phyloP scores from a whole-genome alignment of 2,329 filamentous ascomycete species.

The Talaromyces funiculosus region DNA sequence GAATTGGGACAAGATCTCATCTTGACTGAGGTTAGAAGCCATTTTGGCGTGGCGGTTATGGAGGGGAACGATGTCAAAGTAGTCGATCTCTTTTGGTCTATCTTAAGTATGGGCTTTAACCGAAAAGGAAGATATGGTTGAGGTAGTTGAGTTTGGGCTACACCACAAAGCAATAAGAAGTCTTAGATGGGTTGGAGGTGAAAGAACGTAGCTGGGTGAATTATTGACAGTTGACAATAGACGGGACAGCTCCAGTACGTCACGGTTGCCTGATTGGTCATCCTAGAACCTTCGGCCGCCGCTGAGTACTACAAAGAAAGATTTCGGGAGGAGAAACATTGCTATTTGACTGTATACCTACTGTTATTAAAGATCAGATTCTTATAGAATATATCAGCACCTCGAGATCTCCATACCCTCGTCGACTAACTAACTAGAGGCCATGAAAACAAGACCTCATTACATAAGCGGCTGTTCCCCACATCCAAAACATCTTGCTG shows the following conservation, averaged over 20 bases:
- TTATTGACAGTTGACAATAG: slow-evolving; percentile 2
- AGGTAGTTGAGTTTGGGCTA: neutral
- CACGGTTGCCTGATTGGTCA: slow-evolving; percentile 36
- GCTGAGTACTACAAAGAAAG: neutral
- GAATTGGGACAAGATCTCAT: slow-evolving; percentile 49
- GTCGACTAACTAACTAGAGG: neutral
- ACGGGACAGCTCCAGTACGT: slow-evolving; percentile 23
- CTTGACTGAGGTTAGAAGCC: slow-evolving; percentile 32
- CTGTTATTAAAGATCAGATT: too few relatives aligned
- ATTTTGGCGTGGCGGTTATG: slow-evolving; percentile 20
- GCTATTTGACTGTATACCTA: too few relatives aligned
- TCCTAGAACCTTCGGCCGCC: slow-evolving; percentile 16
- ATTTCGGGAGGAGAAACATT: too few relatives aligned
- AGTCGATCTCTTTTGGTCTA: neutral
- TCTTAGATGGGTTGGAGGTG: neutral
- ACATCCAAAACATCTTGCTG: neutral
- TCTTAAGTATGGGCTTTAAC: neutral
- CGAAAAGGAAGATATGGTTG: neutral
- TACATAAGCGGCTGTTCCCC: slow-evolving; percentile 8
- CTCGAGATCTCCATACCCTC: neutral
- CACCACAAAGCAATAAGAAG: neutral
- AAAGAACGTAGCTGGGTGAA: neutral
- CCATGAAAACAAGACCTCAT: neutral
- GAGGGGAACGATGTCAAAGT: slow-evolving; percentile 4
- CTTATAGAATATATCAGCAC: too few relatives aligned